Evolutionary conservation across 202 grass and related monocot species (phyloP).

Genomic region (Zizania palustris): DNA sequence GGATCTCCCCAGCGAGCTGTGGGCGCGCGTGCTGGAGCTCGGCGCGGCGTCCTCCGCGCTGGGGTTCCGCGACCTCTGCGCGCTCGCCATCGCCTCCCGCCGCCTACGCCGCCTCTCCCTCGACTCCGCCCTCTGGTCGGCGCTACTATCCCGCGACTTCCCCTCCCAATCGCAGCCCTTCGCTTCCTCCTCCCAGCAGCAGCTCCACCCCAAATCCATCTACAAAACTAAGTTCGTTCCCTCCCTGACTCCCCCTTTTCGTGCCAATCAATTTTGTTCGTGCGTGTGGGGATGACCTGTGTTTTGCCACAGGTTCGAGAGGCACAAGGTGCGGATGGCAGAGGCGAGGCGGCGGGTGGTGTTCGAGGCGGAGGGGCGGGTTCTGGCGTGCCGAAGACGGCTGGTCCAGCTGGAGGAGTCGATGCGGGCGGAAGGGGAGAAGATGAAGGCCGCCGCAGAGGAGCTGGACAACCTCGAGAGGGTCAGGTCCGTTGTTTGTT

Average conservation of each 20-base stretch:
- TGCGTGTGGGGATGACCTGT: neutral
- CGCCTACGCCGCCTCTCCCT: slow-evolving; percentile 71
- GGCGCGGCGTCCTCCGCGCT: slow-evolving; percentile 60
- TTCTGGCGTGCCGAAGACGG: slow-evolving; percentile 53
- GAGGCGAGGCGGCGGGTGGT: slow-evolving; percentile 52
- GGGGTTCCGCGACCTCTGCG: slow-evolving; percentile 82
- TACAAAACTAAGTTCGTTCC: slow-evolving; percentile 68
- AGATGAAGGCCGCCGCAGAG: slow-evolving; percentile 52
- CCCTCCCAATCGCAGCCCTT: slow-evolving; percentile 41
- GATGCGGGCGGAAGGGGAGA: slow-evolving; percentile 52
- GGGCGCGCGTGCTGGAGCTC: slow-evolving; percentile 72
- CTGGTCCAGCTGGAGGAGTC: slow-evolving; percentile 55
- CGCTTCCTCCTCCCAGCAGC: slow-evolving; percentile 1
- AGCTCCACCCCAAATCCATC: slow-evolving; percentile 62
- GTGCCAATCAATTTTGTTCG: neutral
- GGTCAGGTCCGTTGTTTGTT: slow-evolving; percentile 48
- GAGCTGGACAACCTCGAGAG: slow-evolving; percentile 69
- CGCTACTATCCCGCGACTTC: slow-evolving; percentile 73
- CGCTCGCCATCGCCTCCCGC: slow-evolving; percentile 72
- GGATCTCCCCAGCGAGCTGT: slow-evolving; percentile 84
- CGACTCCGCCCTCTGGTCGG: slow-evolving; percentile 59
- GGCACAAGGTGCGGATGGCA: slow-evolving; percentile 62
- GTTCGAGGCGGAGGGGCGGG: slow-evolving; percentile 60
- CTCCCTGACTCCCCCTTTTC: neutral
- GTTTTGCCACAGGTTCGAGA: slow-evolving; percentile 64